A percentile compares a stretch with the other conserved stretches of the same genome.
Conservation (phyloP, 2,329 filamentous ascomycete genomes). For the Eurotiales sp. region DNA sequence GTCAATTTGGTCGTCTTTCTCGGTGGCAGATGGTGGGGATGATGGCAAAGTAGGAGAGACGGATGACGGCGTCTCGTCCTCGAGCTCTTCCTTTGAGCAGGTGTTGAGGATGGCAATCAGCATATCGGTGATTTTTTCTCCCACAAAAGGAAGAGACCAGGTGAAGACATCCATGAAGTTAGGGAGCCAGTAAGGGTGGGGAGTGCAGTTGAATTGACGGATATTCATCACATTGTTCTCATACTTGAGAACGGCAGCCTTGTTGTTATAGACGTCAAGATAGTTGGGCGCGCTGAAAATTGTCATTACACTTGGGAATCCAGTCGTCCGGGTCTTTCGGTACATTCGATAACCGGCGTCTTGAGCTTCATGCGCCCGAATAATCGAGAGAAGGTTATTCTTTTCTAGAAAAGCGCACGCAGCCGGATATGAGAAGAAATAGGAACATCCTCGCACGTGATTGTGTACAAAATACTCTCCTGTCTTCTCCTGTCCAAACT, state of each 20-base stretch:
- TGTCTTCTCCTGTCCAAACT: conserved; percentile 98
- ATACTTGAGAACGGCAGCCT: conserved; percentile 97
- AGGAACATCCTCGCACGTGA: conserved; percentile 95
- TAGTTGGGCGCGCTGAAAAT: conserved; percentile 99
- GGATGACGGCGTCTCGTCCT: conserved; percentile 78
- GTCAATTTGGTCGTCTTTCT: conserved; percentile 59
- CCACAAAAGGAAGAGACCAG: conserved; percentile 98
- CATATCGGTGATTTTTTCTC: conserved; percentile 99
- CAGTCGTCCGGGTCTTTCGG: conserved; percentile 93
- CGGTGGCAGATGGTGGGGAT: conserved; percentile 68
- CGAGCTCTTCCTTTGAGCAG: conserved; percentile 97
- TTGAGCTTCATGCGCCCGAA: conserved; percentile 96
- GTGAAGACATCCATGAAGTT: conserved; percentile 99
- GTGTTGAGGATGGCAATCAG: conserved; percentile 97
- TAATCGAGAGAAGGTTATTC: conserved; percentile 96
- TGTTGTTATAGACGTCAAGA: conserved; percentile 99
- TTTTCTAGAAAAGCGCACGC: conserved; percentile 97
- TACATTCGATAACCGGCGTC: conserved; percentile 99
- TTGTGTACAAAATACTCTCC: conserved; percentile 98
- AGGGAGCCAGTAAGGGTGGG: conserved; percentile 97
- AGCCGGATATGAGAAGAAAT: conserved; percentile 98
- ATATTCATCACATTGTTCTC: conserved; percentile 99
- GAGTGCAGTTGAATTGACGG: conserved; percentile 98
- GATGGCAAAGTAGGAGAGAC: conserved; percentile 64
- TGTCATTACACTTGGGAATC: conserved; percentile 99